Evolutionary conservation across 2,329 filamentous ascomycete species (phyloP).

Genomic region (Rutstroemia sp.): DNA sequence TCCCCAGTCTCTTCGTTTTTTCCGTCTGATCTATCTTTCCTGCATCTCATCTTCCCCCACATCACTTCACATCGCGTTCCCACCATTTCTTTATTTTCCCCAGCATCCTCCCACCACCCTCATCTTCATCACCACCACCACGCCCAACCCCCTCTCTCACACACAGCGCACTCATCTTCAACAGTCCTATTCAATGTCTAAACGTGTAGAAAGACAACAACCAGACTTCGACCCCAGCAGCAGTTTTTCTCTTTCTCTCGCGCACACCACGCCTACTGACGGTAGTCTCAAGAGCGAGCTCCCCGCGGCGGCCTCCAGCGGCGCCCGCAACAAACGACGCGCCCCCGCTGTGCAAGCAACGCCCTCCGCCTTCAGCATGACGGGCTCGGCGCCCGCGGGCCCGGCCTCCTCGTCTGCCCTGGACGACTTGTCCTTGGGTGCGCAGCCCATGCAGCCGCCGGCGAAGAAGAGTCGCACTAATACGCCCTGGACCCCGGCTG

Average conservation of each 20-base stretch:
- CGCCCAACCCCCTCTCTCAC: slow-evolving; percentile 6
- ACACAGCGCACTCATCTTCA: slow-evolving; percentile 7
- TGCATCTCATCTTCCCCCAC: background rate
- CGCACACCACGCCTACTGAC: slow-evolving; percentile 17
- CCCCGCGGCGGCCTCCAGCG: slow-evolving; percentile 11
- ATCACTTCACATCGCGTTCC: background rate
- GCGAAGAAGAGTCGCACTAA: slow-evolving; percentile 96
- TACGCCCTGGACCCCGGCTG: slow-evolving; percentile 92
- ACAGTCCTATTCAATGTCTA: slow-evolving; percentile 25
- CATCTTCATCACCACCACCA: slow-evolving; percentile 5
- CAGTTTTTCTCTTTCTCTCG: slow-evolving; percentile 19
- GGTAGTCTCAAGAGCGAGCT: slow-evolving; percentile 13
- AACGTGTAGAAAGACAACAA: slow-evolving; percentile 21
- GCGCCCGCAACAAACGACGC: slow-evolving; percentile 25
- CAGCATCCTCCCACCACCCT: background rate
- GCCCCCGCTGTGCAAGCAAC: slow-evolving; percentile 13
- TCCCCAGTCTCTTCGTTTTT: background rate
- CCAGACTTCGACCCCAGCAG: slow-evolving; percentile 18
- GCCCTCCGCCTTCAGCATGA: slow-evolving; percentile 17
- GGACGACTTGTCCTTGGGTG: no score
- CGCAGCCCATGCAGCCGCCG: slow-evolving; percentile 39
- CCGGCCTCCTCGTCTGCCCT: no score
- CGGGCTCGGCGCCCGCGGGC: slow-evolving; percentile 11
- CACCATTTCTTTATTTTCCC: background rate
- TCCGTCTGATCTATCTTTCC: background rate